phyloP scores from a whole-genome alignment of 2,329 filamentous ascomycete species.

The Diaporthe vaccinii region DNA sequence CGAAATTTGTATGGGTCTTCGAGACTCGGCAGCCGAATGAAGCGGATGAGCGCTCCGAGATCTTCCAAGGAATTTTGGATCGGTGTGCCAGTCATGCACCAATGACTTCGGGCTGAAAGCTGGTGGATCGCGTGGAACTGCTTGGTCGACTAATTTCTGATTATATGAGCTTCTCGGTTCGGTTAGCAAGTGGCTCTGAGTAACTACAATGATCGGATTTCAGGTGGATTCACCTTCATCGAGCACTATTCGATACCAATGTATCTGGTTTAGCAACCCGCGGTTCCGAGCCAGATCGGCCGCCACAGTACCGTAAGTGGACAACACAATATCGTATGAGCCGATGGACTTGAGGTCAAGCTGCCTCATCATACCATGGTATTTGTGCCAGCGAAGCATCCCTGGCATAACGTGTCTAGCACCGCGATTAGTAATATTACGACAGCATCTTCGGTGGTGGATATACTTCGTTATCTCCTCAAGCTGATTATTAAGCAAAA shows the following conservation, averaged over 20 bases:
- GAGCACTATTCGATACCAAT: slow-evolving; percentile 25
- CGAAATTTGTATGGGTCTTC: slow-evolving; percentile 39
- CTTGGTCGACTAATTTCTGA: slow-evolving; percentile 43
- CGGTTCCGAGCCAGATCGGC: not conserved
- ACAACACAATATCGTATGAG: slow-evolving; percentile 22
- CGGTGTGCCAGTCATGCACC: slow-evolving; percentile 46
- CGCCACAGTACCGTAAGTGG: slow-evolving; percentile 11
- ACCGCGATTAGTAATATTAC: not conserved
- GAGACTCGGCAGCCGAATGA: slow-evolving; percentile 43
- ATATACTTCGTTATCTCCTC: slow-evolving; percentile 11
- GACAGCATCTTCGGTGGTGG: too few species aligned
- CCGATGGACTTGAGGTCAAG: not conserved
- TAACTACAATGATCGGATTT: slow-evolving; percentile 12
- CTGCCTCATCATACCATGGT: slow-evolving; percentile 1
- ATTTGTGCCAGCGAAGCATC: not conserved
- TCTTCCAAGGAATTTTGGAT: slow-evolving; percentile 45
- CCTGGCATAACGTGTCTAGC: not conserved
- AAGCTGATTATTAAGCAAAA: slow-evolving; percentile 11
- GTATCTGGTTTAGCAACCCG: not conserved
- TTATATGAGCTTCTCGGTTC: not conserved
- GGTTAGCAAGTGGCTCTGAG: not conserved
- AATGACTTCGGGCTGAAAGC: slow-evolving; percentile 42
- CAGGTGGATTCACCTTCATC: slow-evolving; percentile 46
- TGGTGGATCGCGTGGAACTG: slow-evolving; percentile 44
- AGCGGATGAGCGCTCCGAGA: slow-evolving; percentile 42